Evolutionary conservation across 192 early-diverging fungal genomes (phyloP).

Genomic region (Coemansia reversa): DNA sequence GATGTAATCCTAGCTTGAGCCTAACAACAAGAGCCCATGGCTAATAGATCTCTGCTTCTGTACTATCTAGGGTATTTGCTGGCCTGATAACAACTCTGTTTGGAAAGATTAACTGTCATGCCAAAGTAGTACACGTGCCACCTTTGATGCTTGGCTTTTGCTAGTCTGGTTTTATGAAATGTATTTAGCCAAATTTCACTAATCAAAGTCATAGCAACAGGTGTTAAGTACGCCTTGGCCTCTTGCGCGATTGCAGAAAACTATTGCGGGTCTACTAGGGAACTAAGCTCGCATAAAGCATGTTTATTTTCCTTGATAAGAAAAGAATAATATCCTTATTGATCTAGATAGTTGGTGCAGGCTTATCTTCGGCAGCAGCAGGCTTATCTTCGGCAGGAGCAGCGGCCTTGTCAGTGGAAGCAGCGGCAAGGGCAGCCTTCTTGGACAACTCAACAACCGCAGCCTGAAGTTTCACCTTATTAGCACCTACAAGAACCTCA

Average conservation of each 20-base stretch:
- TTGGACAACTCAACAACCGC: conserved; percentile 9
- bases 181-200: too few relatives aligned
- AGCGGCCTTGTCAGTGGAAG: background rate
- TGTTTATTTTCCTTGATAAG: background rate
- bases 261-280: background rate
- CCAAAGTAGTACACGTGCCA: too few relatives aligned
- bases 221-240: background rate
- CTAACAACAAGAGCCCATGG: too few relatives aligned
- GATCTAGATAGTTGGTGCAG: background rate
- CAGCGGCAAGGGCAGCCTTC: conserved; percentile 7
- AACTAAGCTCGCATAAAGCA: background rate
- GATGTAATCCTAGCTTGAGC: too few relatives aligned
- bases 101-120: too few relatives aligned
- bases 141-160: too few relatives aligned
- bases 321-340: background rate
- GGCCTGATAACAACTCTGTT: too few relatives aligned
- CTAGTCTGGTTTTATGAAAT: too few relatives aligned
- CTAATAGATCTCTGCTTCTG: too few relatives aligned
- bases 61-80: too few relatives aligned
- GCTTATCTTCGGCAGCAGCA: background rate
- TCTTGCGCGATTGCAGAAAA: background rate
- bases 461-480: conserved; percentile 8
- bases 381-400: background rate
- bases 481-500: conserved; percentile 45
- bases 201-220: too few relatives aligned